phyloP scores from a whole-genome alignment of 2,329 filamentous ascomycete genomes.

The Calonectria crousiana region DNA sequence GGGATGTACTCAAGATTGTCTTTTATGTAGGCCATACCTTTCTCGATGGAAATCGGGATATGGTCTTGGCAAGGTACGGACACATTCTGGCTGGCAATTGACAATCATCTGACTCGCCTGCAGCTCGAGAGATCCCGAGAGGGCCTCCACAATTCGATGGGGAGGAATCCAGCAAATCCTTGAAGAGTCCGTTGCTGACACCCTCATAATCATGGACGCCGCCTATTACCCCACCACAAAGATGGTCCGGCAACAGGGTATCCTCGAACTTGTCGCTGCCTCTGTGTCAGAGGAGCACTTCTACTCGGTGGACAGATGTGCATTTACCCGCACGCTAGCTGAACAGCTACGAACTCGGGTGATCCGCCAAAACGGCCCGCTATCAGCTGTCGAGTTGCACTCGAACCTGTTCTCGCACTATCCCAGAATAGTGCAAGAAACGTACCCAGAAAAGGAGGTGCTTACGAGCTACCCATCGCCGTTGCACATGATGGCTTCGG shows the following conservation, averaged over 20 bases:
- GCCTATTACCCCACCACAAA: conserved; percentile 68
- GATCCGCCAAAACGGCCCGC: conserved; percentile 54
- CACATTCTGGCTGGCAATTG: background rate
- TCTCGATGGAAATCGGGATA: conserved; percentile 67
- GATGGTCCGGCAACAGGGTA: conserved; percentile 64
- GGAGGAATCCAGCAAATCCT: conserved; percentile 67
- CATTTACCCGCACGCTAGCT: conserved; percentile 64
- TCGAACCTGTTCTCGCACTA: conserved; percentile 65
- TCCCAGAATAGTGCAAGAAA: conserved; percentile 64
- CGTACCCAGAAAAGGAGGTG: conserved; percentile 59
- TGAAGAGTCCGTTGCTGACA: conserved; percentile 68
- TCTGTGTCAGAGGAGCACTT: conserved; percentile 66
- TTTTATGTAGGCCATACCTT: conserved; percentile 69
- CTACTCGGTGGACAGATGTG: conserved; percentile 59
- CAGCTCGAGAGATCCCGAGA: conserved; percentile 62
- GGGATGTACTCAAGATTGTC: conserved; percentile 69
- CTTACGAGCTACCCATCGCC: conserved; percentile 65
- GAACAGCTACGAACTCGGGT: conserved; percentile 64
- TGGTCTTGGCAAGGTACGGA: conserved; percentile 68
- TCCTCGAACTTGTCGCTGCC: conserved; percentile 69
- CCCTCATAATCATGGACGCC: conserved; percentile 70
- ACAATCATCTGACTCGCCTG: conserved; percentile 33
- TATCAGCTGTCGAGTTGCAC: conserved; percentile 67
- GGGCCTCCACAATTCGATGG: conserved; percentile 65
- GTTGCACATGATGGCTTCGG: conserved; percentile 67